These are phyloP conservation scores for Annona cherimola DNA, from an alignment of 164 flowering plant species.

Conservation along the genomic window DNA sequence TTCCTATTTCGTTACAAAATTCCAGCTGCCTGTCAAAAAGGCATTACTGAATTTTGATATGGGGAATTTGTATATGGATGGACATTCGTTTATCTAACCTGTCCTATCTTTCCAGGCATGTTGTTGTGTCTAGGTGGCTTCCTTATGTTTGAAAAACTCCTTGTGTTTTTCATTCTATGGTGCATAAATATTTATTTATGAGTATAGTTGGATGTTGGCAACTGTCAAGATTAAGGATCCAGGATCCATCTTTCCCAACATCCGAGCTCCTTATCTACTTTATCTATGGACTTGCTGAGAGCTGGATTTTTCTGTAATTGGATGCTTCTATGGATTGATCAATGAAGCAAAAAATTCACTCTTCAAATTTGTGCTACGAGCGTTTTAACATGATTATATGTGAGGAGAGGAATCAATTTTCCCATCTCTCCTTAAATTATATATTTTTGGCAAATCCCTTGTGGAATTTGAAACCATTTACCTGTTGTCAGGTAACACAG, in stretches of 20 bases:
- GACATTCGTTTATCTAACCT: background rate
- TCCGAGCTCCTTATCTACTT: background rate
- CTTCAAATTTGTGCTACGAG: background rate
- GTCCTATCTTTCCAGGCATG: background rate
- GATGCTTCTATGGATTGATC: background rate
- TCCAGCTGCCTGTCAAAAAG: background rate
- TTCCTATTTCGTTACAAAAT: background rate
- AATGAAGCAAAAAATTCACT: background rate
- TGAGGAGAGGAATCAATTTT: background rate
- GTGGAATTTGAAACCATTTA: background rate
- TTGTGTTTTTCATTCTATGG: background rate
- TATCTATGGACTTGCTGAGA: background rate
- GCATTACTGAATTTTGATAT: background rate
- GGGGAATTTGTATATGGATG: background rate
- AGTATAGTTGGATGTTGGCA: background rate
- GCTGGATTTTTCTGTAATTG: background rate
- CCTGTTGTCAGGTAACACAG: background rate
- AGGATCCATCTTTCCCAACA: background rate
- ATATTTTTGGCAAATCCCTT: background rate
- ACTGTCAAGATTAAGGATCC: background rate
- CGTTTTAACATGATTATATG: background rate
- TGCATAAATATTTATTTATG: background rate
- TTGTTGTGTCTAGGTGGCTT: background rate
- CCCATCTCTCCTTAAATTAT: background rate
- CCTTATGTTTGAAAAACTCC: background rate